Evolutionary conservation across 805 yeast genomes (phyloP).

Genomic region (Wickerhamiella australiensis): DNA sequence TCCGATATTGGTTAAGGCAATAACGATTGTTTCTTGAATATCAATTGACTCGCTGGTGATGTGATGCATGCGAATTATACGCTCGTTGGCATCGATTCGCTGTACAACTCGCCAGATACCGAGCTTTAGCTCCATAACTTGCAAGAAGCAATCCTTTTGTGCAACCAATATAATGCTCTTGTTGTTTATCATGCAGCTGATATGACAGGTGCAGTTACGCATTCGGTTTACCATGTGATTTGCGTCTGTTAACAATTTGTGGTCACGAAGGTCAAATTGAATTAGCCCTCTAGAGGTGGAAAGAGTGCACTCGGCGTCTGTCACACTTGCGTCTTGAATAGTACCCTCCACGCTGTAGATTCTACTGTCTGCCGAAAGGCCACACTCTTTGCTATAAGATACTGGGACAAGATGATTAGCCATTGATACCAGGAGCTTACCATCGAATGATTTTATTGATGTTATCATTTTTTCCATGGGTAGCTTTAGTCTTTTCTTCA

Average conservation of each 20-base stretch:
- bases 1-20: constrained; percentile 8
- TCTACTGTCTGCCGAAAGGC: background rate
- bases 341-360: background rate
- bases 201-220: constrained; percentile 8
- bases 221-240: constrained; percentile 4
- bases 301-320: background rate
- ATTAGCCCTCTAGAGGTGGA: constrained; percentile 9
- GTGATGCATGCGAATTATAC: constrained; percentile 3
- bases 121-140: background rate
- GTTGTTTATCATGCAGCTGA: background rate
- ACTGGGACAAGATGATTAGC: background rate
- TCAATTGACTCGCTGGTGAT: background rate
- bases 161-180: constrained; percentile 4
- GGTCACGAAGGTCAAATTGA: background rate
- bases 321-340: background rate
- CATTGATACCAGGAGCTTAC: background rate
- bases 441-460: background rate
- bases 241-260: background rate
- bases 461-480: background rate
- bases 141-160: constrained; percentile 7
- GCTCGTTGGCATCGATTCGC: constrained; percentile 1
- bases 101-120: background rate
- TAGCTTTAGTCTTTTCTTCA: constrained; percentile 6
- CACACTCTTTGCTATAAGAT: background rate
- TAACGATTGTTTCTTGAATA: background rate